Base-by-base conservation (phyloP, 371 early-diverging fungal genomes). In the Circinella umbellata region DNA sequence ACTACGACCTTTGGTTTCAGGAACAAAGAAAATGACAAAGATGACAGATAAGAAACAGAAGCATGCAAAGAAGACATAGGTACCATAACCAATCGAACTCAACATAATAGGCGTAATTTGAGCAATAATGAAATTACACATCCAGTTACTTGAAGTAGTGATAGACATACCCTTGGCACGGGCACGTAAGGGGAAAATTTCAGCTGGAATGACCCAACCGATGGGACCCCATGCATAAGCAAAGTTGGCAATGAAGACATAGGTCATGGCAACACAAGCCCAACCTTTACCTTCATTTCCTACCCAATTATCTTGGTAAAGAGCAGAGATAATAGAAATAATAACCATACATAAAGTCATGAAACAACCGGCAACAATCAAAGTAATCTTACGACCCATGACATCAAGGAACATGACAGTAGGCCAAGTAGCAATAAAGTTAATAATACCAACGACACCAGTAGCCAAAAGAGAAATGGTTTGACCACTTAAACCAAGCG, bases 121-220 rank as follows among this genome's bases (percentile, higher is more conserved):
- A 36, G 70, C 76, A 64, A 76, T 76, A 53, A 76, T 69, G 27
- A 72, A 71, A 72, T 84, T 95, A 80, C 84, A 87, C 70, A 88
- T 81, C 96, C 95, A 97, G 88, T 97, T 96, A 73, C 94, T 82
- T 17, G 94, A 89, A n/a, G 96, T 95, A 48, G 94, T 90, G 20
- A 94, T 72, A 62, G 91, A 93, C 75, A 93, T 91, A 51, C 90
- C 96, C 81, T 95, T 95, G 70, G 93, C 88, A 66, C 91, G 89
- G 62, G 88, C 74, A 53, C 90, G 86, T 60, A 89, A 80, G 8
- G 94, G 92, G 82, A 88, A 93, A 67, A 94, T 93, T 75, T 96
- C 97, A 35, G 94, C 87, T 61, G 95, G 95, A 80, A 94, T 92
- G 69, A 93, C 92, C 97, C 97, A 97, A 47, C 91, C 93, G 63